Evolutionary conservation across 139 green algal species (phyloP).

Genomic region (Astrephomene gubernaculifera): DNA sequence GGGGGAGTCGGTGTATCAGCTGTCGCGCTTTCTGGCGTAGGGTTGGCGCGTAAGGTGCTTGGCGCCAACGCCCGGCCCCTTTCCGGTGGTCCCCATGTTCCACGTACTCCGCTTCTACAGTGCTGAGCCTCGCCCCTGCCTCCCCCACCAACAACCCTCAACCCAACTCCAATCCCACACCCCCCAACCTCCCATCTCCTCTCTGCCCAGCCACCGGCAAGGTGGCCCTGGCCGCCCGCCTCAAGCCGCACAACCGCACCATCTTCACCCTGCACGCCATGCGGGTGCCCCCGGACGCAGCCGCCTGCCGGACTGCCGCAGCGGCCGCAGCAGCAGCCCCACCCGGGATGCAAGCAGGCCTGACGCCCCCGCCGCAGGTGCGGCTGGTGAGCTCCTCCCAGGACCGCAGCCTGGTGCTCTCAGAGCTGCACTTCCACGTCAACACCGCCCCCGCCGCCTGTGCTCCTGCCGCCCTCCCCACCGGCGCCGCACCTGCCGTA

Average conservation of each 20-base stretch:
- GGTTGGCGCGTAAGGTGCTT: too few species aligned
- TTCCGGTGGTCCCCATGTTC: background rate
- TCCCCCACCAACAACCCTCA: background rate
- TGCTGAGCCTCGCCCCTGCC: background rate
- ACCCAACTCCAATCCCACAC: background rate
- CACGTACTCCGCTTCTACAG: background rate
- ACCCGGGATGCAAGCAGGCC: background rate
- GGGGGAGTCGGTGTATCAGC: too few species aligned
- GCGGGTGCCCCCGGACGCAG: background rate
- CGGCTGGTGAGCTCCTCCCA: conserved; percentile 44
- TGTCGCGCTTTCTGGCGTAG: too few species aligned
- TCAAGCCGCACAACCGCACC: conserved; percentile 45
- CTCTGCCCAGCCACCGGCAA: conserved; percentile 28
- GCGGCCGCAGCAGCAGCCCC: conserved; percentile 1
- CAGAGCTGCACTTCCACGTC: conserved; percentile 13
- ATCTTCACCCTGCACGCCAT: conserved; percentile 46
- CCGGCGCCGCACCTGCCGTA: too few species aligned
- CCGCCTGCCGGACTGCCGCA: background rate
- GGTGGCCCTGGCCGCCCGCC: background rate
- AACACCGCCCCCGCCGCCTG: background rate
- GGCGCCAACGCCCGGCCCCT: too few species aligned
- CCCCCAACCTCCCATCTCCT: background rate
- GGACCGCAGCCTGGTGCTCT: conserved; percentile 38
- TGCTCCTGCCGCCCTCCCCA: background rate
- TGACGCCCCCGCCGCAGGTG: background rate